A percentile compares a stretch with the other conserved stretches of the same genome.
These are phyloP conservation scores for Durio zibethinus DNA, from an alignment of 345 rosid species.

Conservation along the genomic window DNA sequence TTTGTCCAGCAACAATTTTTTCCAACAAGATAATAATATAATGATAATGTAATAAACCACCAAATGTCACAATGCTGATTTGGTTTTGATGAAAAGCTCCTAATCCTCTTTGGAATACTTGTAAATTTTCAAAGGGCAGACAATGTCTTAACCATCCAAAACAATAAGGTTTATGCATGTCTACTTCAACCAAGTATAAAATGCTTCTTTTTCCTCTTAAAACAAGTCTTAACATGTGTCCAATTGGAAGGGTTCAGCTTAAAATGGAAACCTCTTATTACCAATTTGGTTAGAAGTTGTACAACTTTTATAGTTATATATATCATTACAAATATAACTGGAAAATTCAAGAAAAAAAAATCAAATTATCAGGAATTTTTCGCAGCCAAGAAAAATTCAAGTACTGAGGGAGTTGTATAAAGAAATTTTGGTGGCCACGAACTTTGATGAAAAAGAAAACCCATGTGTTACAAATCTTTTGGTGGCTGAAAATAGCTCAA, in stretches of 20 bases:
- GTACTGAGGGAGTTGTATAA: background rate
- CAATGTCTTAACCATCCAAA: conserved; percentile 26
- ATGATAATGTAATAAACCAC: background rate
- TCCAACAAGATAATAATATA: background rate
- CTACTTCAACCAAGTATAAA: conserved; percentile 32
- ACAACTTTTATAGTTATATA: background rate
- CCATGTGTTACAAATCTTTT: conserved; percentile 32
- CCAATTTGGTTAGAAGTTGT: conserved; percentile 21
- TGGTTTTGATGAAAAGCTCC: no score
- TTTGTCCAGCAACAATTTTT: background rate
- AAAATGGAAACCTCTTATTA: conserved; percentile 31
- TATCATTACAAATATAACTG: background rate
- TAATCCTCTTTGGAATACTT: no score
- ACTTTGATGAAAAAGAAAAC: conserved; percentile 7
- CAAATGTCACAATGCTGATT: no score
- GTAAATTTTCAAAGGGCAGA: background rate
- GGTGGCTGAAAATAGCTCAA: conserved; percentile 22
- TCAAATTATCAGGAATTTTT: background rate
- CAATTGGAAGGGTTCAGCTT: conserved; percentile 20
- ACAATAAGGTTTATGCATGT: conserved; percentile 39
- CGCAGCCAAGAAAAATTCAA: conserved; percentile 24
- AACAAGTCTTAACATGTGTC: conserved; percentile 33
- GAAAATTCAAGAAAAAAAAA: conserved; percentile 3
- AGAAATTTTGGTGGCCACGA: conserved; percentile 21
- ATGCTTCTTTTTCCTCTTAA: conserved; percentile 23